Evolutionary conservation across 305 asterid genomes (phyloP).

Genomic region (Withania somnifera): DNA sequence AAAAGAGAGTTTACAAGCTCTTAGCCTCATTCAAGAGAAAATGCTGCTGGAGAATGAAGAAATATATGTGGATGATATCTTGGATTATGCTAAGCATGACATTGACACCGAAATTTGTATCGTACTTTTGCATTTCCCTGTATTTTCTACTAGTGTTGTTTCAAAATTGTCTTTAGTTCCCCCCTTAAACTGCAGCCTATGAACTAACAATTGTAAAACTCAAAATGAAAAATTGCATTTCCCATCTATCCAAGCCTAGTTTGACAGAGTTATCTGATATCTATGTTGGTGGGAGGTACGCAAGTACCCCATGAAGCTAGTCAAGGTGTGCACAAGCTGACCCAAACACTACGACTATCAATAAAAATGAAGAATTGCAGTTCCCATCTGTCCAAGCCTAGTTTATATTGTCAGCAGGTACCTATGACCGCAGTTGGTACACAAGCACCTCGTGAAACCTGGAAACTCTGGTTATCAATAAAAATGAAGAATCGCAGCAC

Average conservation of each 20-base stretch:
- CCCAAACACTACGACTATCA: neutral
- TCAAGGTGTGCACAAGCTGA: neutral
- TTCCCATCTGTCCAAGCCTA: no score
- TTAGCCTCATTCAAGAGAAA: neutral
- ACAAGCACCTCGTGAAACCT: no score
- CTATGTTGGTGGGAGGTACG: neutral
- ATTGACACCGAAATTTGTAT: neutral
- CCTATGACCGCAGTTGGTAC: no score
- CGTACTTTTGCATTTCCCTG: neutral
- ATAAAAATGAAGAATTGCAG: neutral
- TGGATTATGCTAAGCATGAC: neutral
- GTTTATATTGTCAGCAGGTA: no score
- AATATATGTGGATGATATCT: neutral
- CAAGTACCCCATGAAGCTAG: neutral
- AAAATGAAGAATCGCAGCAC: neutral
- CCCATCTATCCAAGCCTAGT: neutral
- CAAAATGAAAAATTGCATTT: neutral
- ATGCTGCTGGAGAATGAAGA: neutral
- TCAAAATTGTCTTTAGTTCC: neutral
- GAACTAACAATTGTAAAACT: neutral
- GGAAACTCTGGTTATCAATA: no score
- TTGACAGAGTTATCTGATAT: neutral
- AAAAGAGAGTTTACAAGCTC: neutral
- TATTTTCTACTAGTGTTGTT: neutral
- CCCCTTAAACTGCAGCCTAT: neutral